These are phyloP conservation scores for Sporisorium exsertum DNA, from an alignment of 1,284 basidiomycete genomes.

Conservation along the genomic window DNA sequence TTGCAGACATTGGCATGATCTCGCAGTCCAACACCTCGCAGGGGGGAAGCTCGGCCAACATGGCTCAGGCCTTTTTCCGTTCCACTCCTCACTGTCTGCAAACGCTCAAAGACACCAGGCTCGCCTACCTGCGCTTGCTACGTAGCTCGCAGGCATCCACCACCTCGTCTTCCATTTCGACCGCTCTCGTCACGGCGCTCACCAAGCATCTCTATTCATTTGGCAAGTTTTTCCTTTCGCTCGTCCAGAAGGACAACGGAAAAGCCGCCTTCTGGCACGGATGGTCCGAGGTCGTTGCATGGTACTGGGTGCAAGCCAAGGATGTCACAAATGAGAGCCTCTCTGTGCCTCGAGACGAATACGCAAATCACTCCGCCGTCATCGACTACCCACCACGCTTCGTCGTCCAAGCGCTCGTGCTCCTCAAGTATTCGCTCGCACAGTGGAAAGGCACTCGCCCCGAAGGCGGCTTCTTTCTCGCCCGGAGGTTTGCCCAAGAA, in stretches of 20 bases:
- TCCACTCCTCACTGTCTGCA: conserved; percentile 60
- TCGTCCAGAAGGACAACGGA: conserved; percentile 59
- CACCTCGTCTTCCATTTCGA: conserved; percentile 14
- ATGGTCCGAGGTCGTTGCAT: conserved; percentile 64
- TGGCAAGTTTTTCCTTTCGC: conserved; percentile 65
- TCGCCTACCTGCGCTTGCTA: conserved; percentile 49
- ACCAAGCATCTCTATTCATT: conserved; percentile 65
- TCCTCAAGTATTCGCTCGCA: conserved; percentile 58
- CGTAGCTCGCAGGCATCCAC: conserved; percentile 23
- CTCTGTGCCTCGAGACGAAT: conserved; percentile 46
- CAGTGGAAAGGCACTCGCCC: conserved; percentile 58
- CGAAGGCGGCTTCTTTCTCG: conserved; percentile 46
- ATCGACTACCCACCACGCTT: conserved; percentile 61
- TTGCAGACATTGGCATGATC: conserved; percentile 63
- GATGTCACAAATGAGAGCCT: conserved; percentile 41
- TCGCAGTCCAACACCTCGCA: conserved; percentile 37
- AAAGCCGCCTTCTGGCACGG: conserved; percentile 64
- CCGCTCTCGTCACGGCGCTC: conserved; percentile 45
- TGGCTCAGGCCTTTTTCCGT: conserved; percentile 62
- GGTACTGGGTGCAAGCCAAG: conserved; percentile 65
- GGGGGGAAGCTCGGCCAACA: conserved; percentile 46
- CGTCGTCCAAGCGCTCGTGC: conserved; percentile 62
- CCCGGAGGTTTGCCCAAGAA: conserved; percentile 52
- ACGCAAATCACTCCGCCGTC: conserved; percentile 42
- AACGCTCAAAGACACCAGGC: conserved; percentile 46